Evolutionary conservation across 2,329 filamentous ascomycete species (phyloP).

Genomic region (Phyllachora maydis): DNA sequence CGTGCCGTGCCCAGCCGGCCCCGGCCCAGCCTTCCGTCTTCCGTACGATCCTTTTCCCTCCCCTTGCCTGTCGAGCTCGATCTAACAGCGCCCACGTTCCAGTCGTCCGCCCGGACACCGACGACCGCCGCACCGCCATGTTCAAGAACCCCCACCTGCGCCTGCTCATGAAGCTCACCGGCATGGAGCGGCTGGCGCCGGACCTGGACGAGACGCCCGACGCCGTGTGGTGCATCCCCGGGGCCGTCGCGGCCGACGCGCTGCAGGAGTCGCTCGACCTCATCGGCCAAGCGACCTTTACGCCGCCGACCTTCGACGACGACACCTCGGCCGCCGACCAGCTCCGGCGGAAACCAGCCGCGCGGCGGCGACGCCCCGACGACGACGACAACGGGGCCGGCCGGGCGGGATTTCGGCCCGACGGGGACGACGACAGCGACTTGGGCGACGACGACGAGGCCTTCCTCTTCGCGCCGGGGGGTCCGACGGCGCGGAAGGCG

Average conservation of each 20-base stretch:
- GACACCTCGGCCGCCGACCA: slow-evolving; percentile 56
- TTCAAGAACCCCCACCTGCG: slow-evolving; percentile 81
- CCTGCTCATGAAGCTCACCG: slow-evolving; percentile 60
- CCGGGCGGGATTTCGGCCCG: too few relatives aligned
- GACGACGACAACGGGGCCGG: slow-evolving; percentile 57
- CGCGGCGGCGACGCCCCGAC: slow-evolving; percentile 36
- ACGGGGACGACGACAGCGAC: slow-evolving; percentile 34
- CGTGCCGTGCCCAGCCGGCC: slow-evolving; percentile 7
- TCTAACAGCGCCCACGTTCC: slow-evolving; percentile 8
- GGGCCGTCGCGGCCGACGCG: slow-evolving; percentile 37
- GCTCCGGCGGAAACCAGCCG: slow-evolving; percentile 48
- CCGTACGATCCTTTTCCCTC: slow-evolving; percentile 28
- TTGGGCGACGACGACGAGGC: slow-evolving; percentile 23
- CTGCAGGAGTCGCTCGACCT: slow-evolving; percentile 49
- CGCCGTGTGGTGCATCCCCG: slow-evolving; percentile 60
- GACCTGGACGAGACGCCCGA: slow-evolving; percentile 49
- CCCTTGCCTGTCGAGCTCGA: too few relatives aligned
- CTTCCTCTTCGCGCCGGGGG: slow-evolving; percentile 47
- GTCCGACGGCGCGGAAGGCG: slow-evolving; percentile 35
- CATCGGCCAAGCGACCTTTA: slow-evolving; percentile 62
- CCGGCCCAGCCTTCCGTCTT: slow-evolving; percentile 20
- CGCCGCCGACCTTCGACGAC: slow-evolving; percentile 58
- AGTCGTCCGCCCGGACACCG: slow-evolving; percentile 43
- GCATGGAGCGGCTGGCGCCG: slow-evolving; percentile 38
- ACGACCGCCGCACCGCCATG: slow-evolving; percentile 49